phyloP scores from a whole-genome alignment of 139 green algal species.

The Chlorella ohadii region DNA sequence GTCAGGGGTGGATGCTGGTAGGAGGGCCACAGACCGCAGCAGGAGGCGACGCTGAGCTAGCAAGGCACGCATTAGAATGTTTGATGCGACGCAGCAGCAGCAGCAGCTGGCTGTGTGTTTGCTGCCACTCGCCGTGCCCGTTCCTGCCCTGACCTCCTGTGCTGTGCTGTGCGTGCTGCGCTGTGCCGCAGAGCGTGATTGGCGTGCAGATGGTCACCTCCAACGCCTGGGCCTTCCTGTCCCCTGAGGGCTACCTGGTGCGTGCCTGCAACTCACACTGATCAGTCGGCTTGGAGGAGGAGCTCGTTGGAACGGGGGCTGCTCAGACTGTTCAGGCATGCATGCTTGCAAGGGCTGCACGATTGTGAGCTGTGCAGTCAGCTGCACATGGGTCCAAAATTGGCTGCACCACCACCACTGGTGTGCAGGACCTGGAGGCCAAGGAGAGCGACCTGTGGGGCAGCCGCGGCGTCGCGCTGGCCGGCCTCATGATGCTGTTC shows the following conservation, averaged over 20 bases:
- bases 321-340: too few relatives aligned
- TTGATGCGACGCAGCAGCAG: too few relatives aligned
- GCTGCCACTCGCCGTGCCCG: neutral
- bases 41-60: too few relatives aligned
- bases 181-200: conserved; percentile 38
- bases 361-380: too few relatives aligned
- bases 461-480: conserved; percentile 78
- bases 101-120: neutral
- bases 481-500: conserved; percentile 59
- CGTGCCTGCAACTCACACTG: neutral
- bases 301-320: too few relatives aligned
- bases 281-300: too few relatives aligned
- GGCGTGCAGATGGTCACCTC: conserved; percentile 72
- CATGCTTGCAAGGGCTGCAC: too few relatives aligned
- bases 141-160: neutral
- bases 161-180: neutral
- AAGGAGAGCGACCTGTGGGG: conserved; percentile 82
- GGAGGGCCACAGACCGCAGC: too few relatives aligned
- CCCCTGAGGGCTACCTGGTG: conserved; percentile 78
- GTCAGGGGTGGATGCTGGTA: neutral
- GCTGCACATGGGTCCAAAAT: too few relatives aligned
- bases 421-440: conserved; percentile 65
- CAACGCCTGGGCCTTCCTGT: conserved; percentile 63
- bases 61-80: too few relatives aligned
- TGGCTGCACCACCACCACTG: too few relatives aligned